Percentiles rank a stretch among this genome's conserved stretches.
Evolutionary conservation across 108 stramenopile species (phyloP).

Genomic region (Nitzschia sp.): DNA sequence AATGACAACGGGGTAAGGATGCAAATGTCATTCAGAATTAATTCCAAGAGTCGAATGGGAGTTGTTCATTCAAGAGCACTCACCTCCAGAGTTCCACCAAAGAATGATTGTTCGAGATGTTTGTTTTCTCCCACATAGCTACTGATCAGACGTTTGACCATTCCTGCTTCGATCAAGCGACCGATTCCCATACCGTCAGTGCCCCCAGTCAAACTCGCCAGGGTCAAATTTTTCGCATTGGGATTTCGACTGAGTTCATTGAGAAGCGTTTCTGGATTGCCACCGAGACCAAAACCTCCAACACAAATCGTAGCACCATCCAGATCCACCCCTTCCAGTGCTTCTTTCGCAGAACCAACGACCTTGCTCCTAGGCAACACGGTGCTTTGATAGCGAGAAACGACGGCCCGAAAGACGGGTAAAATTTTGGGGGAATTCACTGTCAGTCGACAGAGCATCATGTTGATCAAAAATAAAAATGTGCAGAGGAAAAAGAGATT

Average conservation of each 20-base stretch:
- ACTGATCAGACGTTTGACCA: constrained; percentile 85
- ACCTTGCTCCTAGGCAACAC: constrained; percentile 21
- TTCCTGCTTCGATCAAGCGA: constrained; percentile 70
- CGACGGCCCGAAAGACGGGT: not conserved
- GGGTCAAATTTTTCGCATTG: constrained; percentile 55
- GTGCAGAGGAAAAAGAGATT: too few species aligned
- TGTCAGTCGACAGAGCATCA: not conserved
- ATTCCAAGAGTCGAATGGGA: too few species aligned
- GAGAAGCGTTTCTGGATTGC: constrained; percentile 77
- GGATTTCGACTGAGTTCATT: constrained; percentile 37
- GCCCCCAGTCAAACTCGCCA: constrained; percentile 85
- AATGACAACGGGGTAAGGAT: too few species aligned
- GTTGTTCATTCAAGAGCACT: too few species aligned
- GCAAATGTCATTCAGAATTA: too few species aligned
- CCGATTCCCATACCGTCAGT: constrained; percentile 83
- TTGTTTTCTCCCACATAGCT: constrained; percentile 95
- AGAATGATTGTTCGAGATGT: constrained; percentile 80
- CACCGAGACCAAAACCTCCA: constrained; percentile 79
- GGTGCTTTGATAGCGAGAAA: not conserved
- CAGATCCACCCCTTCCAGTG: constrained; percentile 30
- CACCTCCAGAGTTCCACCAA: constrained; percentile 83
- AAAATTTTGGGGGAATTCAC: not conserved
- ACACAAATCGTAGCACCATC: constrained; percentile 26
- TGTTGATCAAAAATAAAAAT: not conserved
- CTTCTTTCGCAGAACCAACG: constrained; percentile 40